Conservation (phyloP, 148 eudicot genomes). For the Hydrangea macrophylla region DNA sequence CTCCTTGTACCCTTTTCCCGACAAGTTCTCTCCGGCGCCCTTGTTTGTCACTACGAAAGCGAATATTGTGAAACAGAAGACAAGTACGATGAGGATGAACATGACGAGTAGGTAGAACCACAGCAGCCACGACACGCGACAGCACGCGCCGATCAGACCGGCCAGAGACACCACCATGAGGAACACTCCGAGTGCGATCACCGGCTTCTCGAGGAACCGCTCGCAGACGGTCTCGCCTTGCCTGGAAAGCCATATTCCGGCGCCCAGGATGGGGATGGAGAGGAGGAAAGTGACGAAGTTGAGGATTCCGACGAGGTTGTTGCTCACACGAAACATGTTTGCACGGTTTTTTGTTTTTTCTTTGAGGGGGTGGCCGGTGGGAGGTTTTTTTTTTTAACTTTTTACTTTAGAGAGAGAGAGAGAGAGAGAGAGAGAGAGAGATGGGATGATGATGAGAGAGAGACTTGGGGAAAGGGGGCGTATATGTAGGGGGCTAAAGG, state of each 20-base stretch:
- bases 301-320: slow-evolving; percentile 59
- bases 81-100: slow-evolving; percentile 59
- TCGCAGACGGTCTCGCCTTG: slow-evolving; percentile 72
- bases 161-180: slow-evolving; percentile 67
- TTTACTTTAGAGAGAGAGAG: too few species aligned
- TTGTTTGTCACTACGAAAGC: slow-evolving; percentile 83
- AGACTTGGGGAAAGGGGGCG: neutral
- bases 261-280: slow-evolving; percentile 69
- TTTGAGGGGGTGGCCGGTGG: too few species aligned
- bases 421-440: too few species aligned
- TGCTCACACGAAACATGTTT: slow-evolving; percentile 32
- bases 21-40: slow-evolving; percentile 61
- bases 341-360: neutral
- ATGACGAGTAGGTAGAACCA: slow-evolving; percentile 80
- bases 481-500: neutral
- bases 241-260: slow-evolving; percentile 72
- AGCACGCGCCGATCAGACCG: slow-evolving; percentile 77
- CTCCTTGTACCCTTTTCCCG: slow-evolving; percentile 74
- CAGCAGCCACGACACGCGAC: slow-evolving; percentile 69
- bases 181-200: slow-evolving; percentile 60
- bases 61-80: slow-evolving; percentile 75
- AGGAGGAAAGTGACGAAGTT: slow-evolving; percentile 67
- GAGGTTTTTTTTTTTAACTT: too few species aligned
- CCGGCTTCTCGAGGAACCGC: slow-evolving; percentile 53
- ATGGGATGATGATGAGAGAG: neutral